Conservation (phyloP, 192 early-diverging fungal genomes). For the Linnemannia elongata region DNA sequence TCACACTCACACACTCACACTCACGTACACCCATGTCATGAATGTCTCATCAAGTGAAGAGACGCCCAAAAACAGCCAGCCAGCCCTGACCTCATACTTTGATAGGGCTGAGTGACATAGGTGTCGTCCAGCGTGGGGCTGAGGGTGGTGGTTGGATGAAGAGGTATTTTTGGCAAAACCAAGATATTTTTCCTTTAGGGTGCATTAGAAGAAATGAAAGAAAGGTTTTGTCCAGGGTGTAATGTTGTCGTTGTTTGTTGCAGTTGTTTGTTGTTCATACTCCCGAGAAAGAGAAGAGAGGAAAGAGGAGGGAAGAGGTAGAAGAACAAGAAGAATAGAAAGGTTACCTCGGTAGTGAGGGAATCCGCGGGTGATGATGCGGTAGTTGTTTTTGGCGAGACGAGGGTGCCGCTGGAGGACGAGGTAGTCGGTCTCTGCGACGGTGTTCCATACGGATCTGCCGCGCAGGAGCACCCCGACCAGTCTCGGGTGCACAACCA, state of each 20-base stretch:
- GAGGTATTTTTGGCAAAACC: neutral
- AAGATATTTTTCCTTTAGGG: neutral
- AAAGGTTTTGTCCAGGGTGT: neutral
- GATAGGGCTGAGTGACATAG: neutral
- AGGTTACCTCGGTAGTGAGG: constrained; percentile 52
- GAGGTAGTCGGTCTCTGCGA: constrained; percentile 50
- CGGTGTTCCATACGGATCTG: constrained; percentile 42
- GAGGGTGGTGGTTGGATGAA: neutral
- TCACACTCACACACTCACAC: neutral
- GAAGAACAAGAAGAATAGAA: constrained; percentile 10
- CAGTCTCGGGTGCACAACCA: constrained; percentile 49
- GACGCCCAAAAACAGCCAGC: constrained; percentile 1
- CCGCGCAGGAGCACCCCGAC: constrained; percentile 43
- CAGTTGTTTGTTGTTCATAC: too few species aligned
- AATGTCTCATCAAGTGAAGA: neutral
- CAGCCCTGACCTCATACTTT: neutral
- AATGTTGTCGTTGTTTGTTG: too few species aligned
- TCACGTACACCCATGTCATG: neutral
- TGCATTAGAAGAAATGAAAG: neutral
- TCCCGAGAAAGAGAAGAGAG: too few species aligned
- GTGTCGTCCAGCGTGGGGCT: neutral
- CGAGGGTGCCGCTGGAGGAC: constrained; percentile 50
- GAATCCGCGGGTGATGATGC: constrained; percentile 56
- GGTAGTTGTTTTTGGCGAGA: constrained; percentile 19
- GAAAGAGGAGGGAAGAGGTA: neutral